These are phyloP conservation scores for Hsuehochloa calcarea DNA, from an alignment of 176 grass and related monocot genomes.

Conservation along the genomic window DNA sequence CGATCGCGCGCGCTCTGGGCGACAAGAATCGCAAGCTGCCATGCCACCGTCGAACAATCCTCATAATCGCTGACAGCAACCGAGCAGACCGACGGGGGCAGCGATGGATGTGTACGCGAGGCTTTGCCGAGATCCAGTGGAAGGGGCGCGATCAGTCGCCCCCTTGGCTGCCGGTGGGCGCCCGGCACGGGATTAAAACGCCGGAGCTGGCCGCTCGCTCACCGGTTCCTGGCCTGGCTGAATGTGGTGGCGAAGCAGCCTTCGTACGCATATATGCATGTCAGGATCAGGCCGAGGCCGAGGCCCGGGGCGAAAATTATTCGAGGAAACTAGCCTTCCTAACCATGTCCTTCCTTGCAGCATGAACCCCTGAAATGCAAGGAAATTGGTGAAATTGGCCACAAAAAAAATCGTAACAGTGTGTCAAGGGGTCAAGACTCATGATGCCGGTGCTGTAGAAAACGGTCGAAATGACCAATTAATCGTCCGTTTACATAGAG, in stretches of 20 bases:
- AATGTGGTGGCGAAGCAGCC: background rate
- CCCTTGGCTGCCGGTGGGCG: background rate
- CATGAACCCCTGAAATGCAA: background rate
- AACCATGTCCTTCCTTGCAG: background rate
- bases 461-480: no score
- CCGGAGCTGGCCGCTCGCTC: background rate
- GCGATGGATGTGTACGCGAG: background rate
- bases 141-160: background rate
- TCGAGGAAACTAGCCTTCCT: background rate
- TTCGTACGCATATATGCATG: background rate
- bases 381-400: background rate
- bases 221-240: background rate
- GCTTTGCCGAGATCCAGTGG: background rate
- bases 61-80: conserved; percentile 11
- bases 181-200: conserved; percentile 1
- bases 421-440: no score
- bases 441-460: no score
- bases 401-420: background rate
- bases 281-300: background rate
- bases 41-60: background rate
- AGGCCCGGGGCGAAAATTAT: no score
- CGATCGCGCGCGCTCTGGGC: background rate
- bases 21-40: conserved; percentile 9
- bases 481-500: no score
- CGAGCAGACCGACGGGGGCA: background rate